These are phyloP conservation scores for Coniferiporia sulphurascens DNA, from an alignment of 1,284 basidiomycete genomes.

Conservation along the genomic window DNA sequence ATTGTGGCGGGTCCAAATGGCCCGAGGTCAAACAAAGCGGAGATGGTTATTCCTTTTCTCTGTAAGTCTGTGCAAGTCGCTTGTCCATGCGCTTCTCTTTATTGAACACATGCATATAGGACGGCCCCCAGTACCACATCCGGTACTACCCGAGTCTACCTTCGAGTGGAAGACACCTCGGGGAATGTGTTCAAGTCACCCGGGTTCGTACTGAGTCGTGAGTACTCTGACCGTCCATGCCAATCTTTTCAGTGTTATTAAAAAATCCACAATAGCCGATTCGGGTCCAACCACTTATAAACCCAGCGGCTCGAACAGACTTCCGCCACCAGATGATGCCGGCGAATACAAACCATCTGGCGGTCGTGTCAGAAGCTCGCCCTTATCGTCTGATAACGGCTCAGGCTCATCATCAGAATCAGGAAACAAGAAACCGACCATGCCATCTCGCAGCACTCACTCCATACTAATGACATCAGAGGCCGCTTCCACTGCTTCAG, in stretches of 20 bases:
- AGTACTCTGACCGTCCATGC: slow-evolving; percentile 19
- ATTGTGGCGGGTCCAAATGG: slow-evolving; percentile 36
- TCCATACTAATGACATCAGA: background rate
- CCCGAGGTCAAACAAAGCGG: slow-evolving; percentile 33
- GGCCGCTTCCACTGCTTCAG: background rate
- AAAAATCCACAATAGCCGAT: background rate
- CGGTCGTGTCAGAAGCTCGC: background rate
- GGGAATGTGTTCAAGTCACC: slow-evolving; percentile 35
- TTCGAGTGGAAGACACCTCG: slow-evolving; percentile 39
- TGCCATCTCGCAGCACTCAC: background rate
- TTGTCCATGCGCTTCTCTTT: no score
- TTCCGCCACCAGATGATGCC: background rate
- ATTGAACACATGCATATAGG: slow-evolving; percentile 21
- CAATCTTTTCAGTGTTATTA: background rate
- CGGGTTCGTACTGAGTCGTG: slow-evolving; percentile 38
- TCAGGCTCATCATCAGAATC: background rate
- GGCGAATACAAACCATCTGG: background rate
- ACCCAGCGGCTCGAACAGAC: background rate
- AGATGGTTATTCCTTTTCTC: slow-evolving; percentile 28
- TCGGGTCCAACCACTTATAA: background rate
- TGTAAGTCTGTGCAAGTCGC: slow-evolving; percentile 22
- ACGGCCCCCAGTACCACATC: slow-evolving; percentile 31
- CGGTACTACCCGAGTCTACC: slow-evolving; percentile 26
- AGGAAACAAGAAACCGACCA: background rate
- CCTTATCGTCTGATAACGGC: background rate